Base-by-base conservation (phyloP, 441 rosid genomes). In the Aquilaria agallochum region DNA sequence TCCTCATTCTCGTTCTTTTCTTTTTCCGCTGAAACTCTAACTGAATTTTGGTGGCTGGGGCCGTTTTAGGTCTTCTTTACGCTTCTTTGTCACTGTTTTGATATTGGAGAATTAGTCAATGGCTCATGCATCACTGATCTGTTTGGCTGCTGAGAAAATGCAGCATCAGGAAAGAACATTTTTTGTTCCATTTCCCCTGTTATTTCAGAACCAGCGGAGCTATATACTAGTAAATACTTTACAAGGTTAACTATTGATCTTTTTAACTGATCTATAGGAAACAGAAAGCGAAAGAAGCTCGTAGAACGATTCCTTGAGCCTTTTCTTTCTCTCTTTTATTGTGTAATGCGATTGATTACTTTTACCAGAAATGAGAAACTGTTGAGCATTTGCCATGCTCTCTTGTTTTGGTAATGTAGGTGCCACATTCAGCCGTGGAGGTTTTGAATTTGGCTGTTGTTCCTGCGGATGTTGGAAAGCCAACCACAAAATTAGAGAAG, bases 391-490 rank as follows among this genome's bases (percentile, higher is more conserved):
- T 40, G 44, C 9, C 44, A 40, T 40, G 44, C 9, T 40, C 9
- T 40, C 44, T 40, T 40, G 10, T 56, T 52, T 69, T 33, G 63
- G 27, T 71, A 47, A 52, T 62, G 67, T 58, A 89, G 96, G 89
- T 85, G 53, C 55, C 82, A 10, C 74, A 75, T 62, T 59, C 74
- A 32, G 78, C 79, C 54, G 81, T 55, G 67, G 88, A 86, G 60
- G 77, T 82, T 59, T 66, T 90, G 79, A 66, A 62, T 69, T 63
- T 92, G 42, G 80, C 90, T 9, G 72, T 88, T 69, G 89, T 90
- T 71, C 95, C 96, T 40, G 89, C 90, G 30, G 96, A 89, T 44
- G 73, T 68, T 8, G 90, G 89, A 5, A 89, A 84, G 75, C 84
- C 95, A 45, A 83, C 94, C 11, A 74, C 72, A 58, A 84, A 77